Evolutionary conservation across 345 rosid species (phyloP).

Genomic region (Eucalyptus marginata): DNA sequence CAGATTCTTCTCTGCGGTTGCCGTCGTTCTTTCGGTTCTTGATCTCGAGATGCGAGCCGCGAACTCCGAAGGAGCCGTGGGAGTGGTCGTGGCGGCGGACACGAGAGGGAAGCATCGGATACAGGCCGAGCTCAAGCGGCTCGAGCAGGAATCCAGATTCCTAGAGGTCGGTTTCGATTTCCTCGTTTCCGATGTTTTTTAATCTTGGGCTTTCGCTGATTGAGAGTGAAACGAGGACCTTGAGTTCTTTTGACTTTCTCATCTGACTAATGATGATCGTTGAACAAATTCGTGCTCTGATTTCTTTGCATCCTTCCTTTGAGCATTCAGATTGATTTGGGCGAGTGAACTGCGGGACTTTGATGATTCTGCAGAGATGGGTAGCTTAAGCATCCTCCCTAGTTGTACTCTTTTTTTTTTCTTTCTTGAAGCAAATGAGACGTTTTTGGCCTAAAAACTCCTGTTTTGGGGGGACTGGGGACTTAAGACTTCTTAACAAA

Average conservation of each 20-base stretch:
- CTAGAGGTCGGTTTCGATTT: conserved; percentile 35
- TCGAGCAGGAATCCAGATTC: conserved; percentile 70
- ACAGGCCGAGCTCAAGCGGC: conserved; percentile 67
- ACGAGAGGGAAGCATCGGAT: conserved; percentile 74
- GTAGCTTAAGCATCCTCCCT: neutral
- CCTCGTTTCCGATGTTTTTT: neutral
- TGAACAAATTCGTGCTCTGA: neutral
- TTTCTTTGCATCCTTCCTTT: neutral
- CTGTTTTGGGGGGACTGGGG: neutral
- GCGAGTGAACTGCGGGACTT: neutral
- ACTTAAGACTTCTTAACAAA: neutral
- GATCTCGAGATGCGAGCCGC: conserved; percentile 33
- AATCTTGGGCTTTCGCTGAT: neutral
- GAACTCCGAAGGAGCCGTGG: conserved; percentile 33
- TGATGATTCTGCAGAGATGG: neutral
- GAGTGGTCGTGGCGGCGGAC: conserved; percentile 17
- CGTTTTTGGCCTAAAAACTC: neutral
- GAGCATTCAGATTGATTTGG: neutral
- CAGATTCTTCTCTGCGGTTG: neutral
- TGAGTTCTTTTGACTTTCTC: neutral
- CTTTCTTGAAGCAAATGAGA: neutral
- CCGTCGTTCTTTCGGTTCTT: neutral
- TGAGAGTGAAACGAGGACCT: neutral
- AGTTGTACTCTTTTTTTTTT: neutral
- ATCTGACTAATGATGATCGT: neutral